Conservation (phyloP, 306 rosid species). For the Macrotyloma uniflorum region DNA sequence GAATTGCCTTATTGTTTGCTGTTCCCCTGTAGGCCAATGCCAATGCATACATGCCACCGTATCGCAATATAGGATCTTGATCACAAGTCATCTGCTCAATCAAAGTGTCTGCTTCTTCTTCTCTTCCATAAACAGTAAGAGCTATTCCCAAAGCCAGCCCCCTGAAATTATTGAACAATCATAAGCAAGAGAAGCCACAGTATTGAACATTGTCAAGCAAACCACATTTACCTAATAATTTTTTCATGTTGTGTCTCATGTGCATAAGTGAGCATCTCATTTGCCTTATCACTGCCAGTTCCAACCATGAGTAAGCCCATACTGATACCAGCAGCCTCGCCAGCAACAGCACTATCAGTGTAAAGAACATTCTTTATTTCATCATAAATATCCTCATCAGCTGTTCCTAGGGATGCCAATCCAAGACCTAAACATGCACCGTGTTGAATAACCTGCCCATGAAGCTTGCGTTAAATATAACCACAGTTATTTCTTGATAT, state of each 20-base stretch:
- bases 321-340: constrained; percentile 97
- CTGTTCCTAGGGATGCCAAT: constrained; percentile 92
- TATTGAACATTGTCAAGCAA: constrained; percentile 15
- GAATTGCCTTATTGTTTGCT: constrained; percentile 97
- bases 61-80: constrained; percentile 94
- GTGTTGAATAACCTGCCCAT: constrained; percentile 87
- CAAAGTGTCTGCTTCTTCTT: constrained; percentile 94
- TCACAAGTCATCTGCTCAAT: constrained; percentile 98
- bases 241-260: constrained; percentile 97
- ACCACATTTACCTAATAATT: constrained; percentile 67
- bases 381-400: constrained; percentile 89
- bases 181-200: constrained; percentile 24
- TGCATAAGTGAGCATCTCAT: constrained; percentile 97
- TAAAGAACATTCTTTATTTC: constrained; percentile 84
- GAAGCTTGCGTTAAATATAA: constrained; percentile 30
- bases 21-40: constrained; percentile 97
- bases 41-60: constrained; percentile 98
- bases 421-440: constrained; percentile 99
- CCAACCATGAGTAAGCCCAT: constrained; percentile 99
- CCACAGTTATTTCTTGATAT: constrained; percentile 1
- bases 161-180: constrained; percentile 50
- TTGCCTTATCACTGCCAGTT: constrained; percentile 95
- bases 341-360: constrained; percentile 97
- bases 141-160: constrained; percentile 94
- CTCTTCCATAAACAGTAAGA: constrained; percentile 97